Evolutionary conservation across 139 green algal genomes (phyloP).

Genomic region (Micractinium conductrix): DNA sequence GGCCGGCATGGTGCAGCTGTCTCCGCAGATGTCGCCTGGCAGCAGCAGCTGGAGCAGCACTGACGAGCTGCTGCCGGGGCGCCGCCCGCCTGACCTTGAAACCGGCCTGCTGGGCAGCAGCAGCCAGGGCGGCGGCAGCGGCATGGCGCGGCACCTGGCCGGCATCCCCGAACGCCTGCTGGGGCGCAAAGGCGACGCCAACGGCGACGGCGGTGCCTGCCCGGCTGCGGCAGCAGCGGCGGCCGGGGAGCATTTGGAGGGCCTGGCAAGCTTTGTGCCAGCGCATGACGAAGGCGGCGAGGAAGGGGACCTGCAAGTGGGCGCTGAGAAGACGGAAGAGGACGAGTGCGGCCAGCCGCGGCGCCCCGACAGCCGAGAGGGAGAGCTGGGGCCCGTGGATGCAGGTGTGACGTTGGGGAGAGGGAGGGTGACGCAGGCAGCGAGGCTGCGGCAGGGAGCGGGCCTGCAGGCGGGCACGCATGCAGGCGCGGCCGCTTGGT

Average conservation of each 20-base stretch:
- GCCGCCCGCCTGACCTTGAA: background rate
- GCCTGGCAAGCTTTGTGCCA: background rate
- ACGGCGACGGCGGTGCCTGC: background rate
- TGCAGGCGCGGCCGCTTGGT: no score
- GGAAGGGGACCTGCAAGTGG: background rate
- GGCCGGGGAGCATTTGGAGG: background rate
- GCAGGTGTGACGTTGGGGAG: background rate
- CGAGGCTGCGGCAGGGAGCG: background rate
- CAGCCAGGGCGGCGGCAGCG: background rate
- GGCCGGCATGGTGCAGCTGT: no score
- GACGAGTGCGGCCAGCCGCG: background rate
- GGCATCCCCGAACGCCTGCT: no score
- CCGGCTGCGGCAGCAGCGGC: background rate
- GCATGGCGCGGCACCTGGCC: no score
- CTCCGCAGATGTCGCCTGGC: constrained; percentile 18
- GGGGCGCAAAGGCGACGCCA: background rate
- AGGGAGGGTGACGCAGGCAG: no score
- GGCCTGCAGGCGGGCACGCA: no score
- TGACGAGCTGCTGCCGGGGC: background rate
- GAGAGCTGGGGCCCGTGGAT: background rate
- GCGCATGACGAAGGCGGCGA: background rate
- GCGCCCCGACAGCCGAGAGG: background rate
- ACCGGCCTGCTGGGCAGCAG: background rate
- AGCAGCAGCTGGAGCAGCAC: constrained; percentile 7
- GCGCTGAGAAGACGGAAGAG: constrained; percentile 18